Base-by-base conservation (phyloP, 2,329 filamentous ascomycete species). In the Sporothrix dimorphospora region DNA sequence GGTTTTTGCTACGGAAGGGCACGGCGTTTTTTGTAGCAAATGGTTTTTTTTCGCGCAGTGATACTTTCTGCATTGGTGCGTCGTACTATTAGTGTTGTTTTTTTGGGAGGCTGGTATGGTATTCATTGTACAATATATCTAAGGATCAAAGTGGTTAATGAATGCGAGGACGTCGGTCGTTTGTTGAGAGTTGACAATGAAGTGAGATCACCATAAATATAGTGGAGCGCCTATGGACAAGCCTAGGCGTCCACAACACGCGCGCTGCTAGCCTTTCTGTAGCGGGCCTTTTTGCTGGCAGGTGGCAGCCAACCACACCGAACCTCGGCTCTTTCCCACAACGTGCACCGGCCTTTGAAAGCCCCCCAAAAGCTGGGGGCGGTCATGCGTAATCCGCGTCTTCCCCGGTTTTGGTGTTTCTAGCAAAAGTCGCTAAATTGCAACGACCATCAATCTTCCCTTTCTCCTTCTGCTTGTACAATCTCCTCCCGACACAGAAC, bases 261-360 rank as follows among this genome's bases (percentile, higher is more conserved):
- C 42, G n/a, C n/a, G 12, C 34, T 47, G 12, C 21, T 65, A 24
- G 30, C 59, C n/a, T 42, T 63, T 34, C 21, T 63, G 38, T 63
- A 63, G 38, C 59, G 59, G 38, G 21, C 21, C 59, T 19, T 19
- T 19, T 45, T 19, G 57, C 38, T 63, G 59, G 59, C 59, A 63
- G 59, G 21, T 40, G 59, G n/a, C 34, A 42, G 16, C 53, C 42
- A n/a, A 27, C 38, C 16, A 24, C 16, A 40, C 59, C 59, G 69
- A 45, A 71, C 69, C 69, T 71, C 69, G 69, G 69, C 69, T 71
- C 69, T 61, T 71, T 71, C 65, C 55, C 42, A 19, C 24, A 40
- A 42, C 38, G 38, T 38, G 57, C 27, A 40, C 30, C 57, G 24
- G 34, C 30, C 59, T 24, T 21, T 55, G 38, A 42, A 63, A 63